Conservation (phyloP, 2,329 filamentous ascomycete species). For the Pseudogymnoascus sp. region DNA sequence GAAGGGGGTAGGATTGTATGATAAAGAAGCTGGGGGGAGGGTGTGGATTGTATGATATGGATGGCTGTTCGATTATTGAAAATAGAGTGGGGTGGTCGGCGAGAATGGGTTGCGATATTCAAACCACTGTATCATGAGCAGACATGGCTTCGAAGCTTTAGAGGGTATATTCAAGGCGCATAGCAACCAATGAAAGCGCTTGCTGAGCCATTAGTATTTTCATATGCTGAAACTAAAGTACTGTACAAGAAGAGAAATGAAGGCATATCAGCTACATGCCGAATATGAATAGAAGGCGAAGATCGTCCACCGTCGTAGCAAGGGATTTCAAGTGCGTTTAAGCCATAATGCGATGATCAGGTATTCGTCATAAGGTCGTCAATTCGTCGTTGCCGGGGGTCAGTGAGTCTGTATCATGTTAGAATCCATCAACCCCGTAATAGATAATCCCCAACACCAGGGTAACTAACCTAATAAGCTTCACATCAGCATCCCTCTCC, state of each 20-base stretch:
- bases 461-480: constrained; percentile 60
- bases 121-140: not conserved
- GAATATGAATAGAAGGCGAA: not conserved
- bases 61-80: not conserved
- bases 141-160: not conserved
- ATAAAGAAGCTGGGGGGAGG: not conserved
- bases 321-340: not conserved
- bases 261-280: not conserved
- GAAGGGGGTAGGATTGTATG: not conserved
- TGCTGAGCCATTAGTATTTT: not conserved
- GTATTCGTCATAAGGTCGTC: constrained; percentile 23
- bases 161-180: not conserved
- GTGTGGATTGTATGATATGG: not conserved
- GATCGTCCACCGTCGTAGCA: not conserved
- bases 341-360: not conserved
- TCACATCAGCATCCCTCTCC: constrained; percentile 61
- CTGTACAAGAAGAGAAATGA: constrained; percentile 1
- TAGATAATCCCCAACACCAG: not conserved
- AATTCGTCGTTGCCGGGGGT: constrained; percentile 49
- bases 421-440: not conserved
- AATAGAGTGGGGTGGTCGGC: not conserved
- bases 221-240: not conserved
- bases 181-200: not conserved
- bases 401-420: constrained; percentile 41
- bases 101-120: not conserved